Base-by-base conservation (phyloP, 352 stramenopile genomes). In the Blastocystis sp. region DNA sequence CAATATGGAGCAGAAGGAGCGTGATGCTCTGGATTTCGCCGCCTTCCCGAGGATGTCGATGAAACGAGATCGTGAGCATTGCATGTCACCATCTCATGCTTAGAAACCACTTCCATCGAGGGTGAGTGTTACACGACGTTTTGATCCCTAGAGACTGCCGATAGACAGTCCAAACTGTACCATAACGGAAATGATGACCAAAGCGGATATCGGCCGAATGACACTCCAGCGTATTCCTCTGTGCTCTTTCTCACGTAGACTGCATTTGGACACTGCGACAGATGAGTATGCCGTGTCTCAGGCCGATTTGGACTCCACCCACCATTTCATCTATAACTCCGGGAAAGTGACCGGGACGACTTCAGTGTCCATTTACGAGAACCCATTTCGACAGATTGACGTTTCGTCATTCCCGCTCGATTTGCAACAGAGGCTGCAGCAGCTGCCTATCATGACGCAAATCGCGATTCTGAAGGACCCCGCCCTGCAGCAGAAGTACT, bases 381-480 rank as follows among this genome's bases (percentile, higher is more conserved):
- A 84, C 53, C 74, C 74, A 19, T 84, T 84, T 52, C 48, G 74
- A 11, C 53, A 67, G 11, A 28, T 70, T 17, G 56, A 84, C 66
- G 0, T 69, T 5, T 70, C 74, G 19, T 56, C 40, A 14, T 34
- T 84, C 56, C 74, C 74, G 34, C 11, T 52, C n/a, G 52, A 69
- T 17, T 56, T 84, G 34, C 53, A 19, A 34, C 74, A 67, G 17
- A 10, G 56, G n/a, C 48, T 84, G 38, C 21, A 62, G 34, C 5
- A 67, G 9, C 66, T 69, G 41, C 74, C 74, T 19, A n/a, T 84
- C 34, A 17, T 70, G 19, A 84, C 74, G n/a, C 74, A 84, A 70
- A 84, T 84, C 3, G 74, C 74, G 9, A 84, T 84, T 70, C 56
- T 84, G 34, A 84, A 38, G 19, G 66, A 53, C 45, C 9, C 74